These are phyloP conservation scores for Hymenoscyphus scutula DNA, from an alignment of 2,329 filamentous ascomycete genomes.

Conservation along the genomic window DNA sequence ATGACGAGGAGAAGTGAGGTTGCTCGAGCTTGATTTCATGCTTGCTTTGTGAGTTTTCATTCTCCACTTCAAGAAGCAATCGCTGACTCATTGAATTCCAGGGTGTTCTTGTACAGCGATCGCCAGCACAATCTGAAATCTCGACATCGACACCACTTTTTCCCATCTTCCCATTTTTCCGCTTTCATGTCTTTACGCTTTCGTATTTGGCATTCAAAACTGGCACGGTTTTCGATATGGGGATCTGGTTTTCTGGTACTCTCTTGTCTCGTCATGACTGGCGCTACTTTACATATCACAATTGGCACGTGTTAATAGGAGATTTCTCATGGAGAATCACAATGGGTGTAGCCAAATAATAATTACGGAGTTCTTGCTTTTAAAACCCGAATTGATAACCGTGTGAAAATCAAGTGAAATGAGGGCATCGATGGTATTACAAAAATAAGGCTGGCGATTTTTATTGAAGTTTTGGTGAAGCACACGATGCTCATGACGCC, in stretches of 20 bases:
- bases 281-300: not conserved
- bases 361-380: not conserved
- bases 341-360: not conserved
- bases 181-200: not conserved
- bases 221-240: not conserved
- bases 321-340: not conserved
- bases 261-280: not conserved
- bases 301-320: not conserved
- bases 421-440: not conserved
- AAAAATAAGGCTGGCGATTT: not conserved
- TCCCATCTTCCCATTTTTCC: not conserved
- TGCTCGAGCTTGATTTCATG: not conserved
- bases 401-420: not conserved
- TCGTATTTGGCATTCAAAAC: not conserved
- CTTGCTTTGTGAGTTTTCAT: not conserved
- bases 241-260: not conserved
- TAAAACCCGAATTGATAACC: not conserved
- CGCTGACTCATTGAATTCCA: not conserved
- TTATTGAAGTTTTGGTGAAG: not conserved
- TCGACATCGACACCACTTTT: not conserved
- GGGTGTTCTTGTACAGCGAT: not conserved
- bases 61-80: not conserved
- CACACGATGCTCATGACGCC: not conserved
- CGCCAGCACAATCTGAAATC: not conserved
- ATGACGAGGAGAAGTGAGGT: not conserved